Evolutionary conservation across 805 yeast genomes (phyloP), one percentile per base, ranked within the genome.

Genomic region (Teunomyces aglyptinius): DNA sequence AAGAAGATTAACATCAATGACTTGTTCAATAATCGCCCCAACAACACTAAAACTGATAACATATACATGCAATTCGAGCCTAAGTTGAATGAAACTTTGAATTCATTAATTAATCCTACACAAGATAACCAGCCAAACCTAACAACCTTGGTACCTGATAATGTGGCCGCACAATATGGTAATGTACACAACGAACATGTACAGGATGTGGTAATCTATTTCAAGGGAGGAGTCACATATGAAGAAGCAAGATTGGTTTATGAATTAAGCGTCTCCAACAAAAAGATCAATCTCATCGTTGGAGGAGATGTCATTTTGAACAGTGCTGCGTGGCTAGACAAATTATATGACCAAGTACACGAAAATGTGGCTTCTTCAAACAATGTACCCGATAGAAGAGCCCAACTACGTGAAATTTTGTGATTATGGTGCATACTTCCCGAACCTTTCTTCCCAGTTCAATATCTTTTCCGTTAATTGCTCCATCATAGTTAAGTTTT

Each of bases 31-130:
- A 52, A 60, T 33, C 61, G 56, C 47, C 47, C 48, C 43, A 42
- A 50, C 46, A 55, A 43, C 36, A 57, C 57, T 12, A 63, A 74
- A 29, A 71, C 77, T 2, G 85, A 83, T 46, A 87, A 86, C 58
- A 81, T 92, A 4, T 94, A 83, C 68, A 90, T 96, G 85, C 99
- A 94, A 68, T 96, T 91, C 59, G 73, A 81, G 38, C 96, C 99
- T 6, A 73, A 88, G 46, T 65, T 94, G 41, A 82, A 80, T 49
- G 67, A 64, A 12, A 52, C 64, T n/a, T 53, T 72, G 46, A 51
- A 55, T 10, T 53, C 43, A 36, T 44, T 70, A 35, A 51, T 60
- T 6, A 40, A 45, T 46, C 38, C 56, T 48, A 19, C 42, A 16
- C 16, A 49, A 41, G 38, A 42, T 47, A 45, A 42, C 27, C 43